A percentile compares a stretch with the other conserved stretches of the same genome.
Evolutionary conservation across 306 rosid genomes (phyloP).

Genomic region (Glycine tomentella): DNA sequence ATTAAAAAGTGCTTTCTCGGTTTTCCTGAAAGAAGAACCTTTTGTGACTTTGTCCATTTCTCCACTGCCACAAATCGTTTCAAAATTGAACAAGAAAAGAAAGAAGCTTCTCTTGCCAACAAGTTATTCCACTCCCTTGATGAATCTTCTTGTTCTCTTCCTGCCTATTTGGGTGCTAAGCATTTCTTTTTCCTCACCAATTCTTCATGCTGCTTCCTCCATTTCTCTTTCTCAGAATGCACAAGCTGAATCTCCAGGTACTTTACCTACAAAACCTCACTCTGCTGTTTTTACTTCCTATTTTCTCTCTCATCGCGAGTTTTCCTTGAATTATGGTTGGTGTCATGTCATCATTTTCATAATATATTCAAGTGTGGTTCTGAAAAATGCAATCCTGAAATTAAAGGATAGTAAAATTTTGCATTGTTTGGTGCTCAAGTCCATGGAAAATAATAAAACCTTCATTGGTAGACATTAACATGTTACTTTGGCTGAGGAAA

Average conservation of each 20-base stretch:
- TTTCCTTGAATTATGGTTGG: constrained; percentile 19
- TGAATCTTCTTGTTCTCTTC: constrained; percentile 58
- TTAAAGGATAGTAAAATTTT: constrained; percentile 26
- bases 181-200: constrained; percentile 48
- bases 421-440: constrained; percentile 10
- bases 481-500: too few species aligned
- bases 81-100: constrained; percentile 46
- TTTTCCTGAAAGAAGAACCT: constrained; percentile 56
- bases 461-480: not conserved
- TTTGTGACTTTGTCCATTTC: constrained; percentile 59
- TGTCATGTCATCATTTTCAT: not conserved
- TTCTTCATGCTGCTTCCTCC: constrained; percentile 57
- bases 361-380: constrained; percentile 20
- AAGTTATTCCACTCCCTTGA: constrained; percentile 36
- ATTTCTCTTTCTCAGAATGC: constrained; percentile 55
- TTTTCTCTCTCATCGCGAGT: constrained; percentile 5
- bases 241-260: constrained; percentile 88
- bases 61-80: constrained; percentile 45
- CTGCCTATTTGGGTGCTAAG: constrained; percentile 56
- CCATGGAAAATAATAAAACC: constrained; percentile 15
- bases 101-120: constrained; percentile 52
- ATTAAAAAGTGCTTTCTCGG: constrained; percentile 70
- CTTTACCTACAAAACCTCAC: constrained; percentile 12
- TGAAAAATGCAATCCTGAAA: constrained; percentile 39
- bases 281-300: not conserved